Evolutionary conservation across 345 rosid genomes (phyloP).

Genomic region (Syzygium grande): DNA sequence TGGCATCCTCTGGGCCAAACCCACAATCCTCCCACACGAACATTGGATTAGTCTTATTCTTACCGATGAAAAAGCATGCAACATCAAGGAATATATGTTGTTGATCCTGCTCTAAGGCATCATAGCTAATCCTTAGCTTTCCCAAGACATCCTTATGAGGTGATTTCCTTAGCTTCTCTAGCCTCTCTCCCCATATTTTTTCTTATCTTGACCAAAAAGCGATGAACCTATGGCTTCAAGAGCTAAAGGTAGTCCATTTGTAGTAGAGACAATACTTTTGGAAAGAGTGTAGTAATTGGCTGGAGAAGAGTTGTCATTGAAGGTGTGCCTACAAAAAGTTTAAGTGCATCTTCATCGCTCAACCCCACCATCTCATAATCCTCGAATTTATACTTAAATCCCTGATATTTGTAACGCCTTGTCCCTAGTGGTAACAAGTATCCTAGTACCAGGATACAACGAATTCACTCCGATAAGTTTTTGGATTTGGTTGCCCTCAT

Average conservation of each 20-base stretch:
- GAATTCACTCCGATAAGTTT: rapidly evolving
- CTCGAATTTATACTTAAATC: too few relatives aligned
- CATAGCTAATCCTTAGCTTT: neutral
- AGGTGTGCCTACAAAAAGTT: too few relatives aligned
- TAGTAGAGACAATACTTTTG: too few relatives aligned
- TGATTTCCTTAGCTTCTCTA: neutral
- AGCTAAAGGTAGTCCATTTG: too few relatives aligned
- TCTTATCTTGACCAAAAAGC: neutral
- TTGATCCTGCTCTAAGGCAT: neutral
- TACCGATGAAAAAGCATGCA: neutral
- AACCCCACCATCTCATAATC: too few relatives aligned
- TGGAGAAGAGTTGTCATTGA: too few relatives aligned
- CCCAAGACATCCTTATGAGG: neutral
- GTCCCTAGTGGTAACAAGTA: neutral
- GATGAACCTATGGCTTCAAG: neutral
- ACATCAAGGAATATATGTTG: neutral
- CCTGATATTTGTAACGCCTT: too few relatives aligned
- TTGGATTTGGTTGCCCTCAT: neutral
- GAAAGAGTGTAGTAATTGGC: too few relatives aligned
- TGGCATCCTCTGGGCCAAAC: rapidly evolving
- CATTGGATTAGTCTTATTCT: neutral
- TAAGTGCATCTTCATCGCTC: too few relatives aligned
- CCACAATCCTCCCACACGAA: neutral
- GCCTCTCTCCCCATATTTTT: neutral
- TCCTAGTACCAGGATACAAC: rapidly evolving